Percentiles rank a stretch among this genome's conserved stretches.
Evolutionary conservation across 805 yeast genomes (phyloP).

Genomic region (Wickerhamomyces pijperi): DNA sequence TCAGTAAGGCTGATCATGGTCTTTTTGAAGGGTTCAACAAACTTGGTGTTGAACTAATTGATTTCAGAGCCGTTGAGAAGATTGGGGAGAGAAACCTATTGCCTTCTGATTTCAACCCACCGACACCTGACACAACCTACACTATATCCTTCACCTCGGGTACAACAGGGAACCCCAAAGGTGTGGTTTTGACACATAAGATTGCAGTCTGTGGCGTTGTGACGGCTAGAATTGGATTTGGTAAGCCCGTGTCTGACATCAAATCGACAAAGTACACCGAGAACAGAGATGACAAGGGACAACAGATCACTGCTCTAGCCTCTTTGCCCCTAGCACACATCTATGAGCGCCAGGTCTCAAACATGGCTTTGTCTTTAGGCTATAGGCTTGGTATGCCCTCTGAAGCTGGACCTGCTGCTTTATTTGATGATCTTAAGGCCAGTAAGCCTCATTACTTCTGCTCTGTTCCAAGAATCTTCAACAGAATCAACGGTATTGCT

Average conservation of each 20-base stretch:
- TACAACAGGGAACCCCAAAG: conserved; percentile 67
- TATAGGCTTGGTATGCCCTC: conserved; percentile 20
- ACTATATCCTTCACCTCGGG: conserved; percentile 69
- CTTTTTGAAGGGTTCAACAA: conserved; percentile 19
- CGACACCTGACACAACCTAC: conserved; percentile 38
- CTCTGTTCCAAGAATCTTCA: conserved; percentile 53
- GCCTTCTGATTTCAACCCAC: conserved; percentile 28
- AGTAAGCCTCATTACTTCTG: conserved; percentile 40
- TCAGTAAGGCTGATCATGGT: conserved; percentile 24
- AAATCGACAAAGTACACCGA: conserved; percentile 5
- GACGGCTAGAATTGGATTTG: conserved; percentile 21
- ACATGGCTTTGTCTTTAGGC: conserved; percentile 33
- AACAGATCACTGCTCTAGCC: conserved; percentile 24
- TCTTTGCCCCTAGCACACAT: conserved; percentile 51
- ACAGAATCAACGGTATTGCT: conserved; percentile 45
- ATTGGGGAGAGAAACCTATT: conserved; percentile 33
- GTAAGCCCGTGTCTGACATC: conserved; percentile 10
- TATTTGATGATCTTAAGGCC: conserved; percentile 44
- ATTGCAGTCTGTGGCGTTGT: conserved; percentile 39
- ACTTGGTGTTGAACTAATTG: conserved; percentile 25
- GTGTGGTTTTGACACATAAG: conserved; percentile 46
- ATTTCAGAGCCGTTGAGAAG: conserved; percentile 30
- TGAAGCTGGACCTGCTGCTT: conserved; percentile 37
- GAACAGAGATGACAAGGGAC: conserved; percentile 13
- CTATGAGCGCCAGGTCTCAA: conserved; percentile 33